Percentiles rank a stretch among this genome's conserved stretches.
Evolutionary conservation across 176 grass and related monocot species (phyloP).

Genomic region (Areca catechu): DNA sequence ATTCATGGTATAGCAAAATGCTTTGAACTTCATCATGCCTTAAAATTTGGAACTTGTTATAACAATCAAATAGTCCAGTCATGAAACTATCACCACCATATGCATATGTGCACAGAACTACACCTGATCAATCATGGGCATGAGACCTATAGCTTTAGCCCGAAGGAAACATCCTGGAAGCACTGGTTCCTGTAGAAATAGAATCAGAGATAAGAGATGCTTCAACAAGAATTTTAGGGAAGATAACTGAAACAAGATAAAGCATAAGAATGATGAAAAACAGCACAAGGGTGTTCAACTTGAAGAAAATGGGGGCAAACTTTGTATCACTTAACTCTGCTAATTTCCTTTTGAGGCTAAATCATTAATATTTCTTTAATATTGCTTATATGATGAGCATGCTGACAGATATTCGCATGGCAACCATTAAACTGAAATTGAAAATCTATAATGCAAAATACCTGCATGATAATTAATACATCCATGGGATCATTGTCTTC

Average conservation of each 20-base stretch:
- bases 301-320: not conserved
- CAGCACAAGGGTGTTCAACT: too few relatives aligned
- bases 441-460: slow-evolving; percentile 13
- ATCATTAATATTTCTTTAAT: not conserved
- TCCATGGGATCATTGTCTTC: slow-evolving; percentile 96
- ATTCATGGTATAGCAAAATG: not conserved
- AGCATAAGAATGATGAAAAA: too few relatives aligned
- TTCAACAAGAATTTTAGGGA: too few relatives aligned
- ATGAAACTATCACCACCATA: too few relatives aligned
- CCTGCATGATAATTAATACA: slow-evolving; percentile 98
- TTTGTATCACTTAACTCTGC: not conserved
- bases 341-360: not conserved
- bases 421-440: not conserved
- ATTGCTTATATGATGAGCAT: too few relatives aligned
- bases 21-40: too few relatives aligned
- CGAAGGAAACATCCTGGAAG: slow-evolving; percentile 85
- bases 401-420: not conserved
- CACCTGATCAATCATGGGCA: slow-evolving; percentile 99
- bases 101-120: not conserved
- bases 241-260: too few relatives aligned
- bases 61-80: too few relatives aligned
- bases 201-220: not conserved
- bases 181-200: slow-evolving; percentile 71
- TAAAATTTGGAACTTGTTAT: too few relatives aligned
- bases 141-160: slow-evolving; percentile 84